Conservation (phyloP, 2,329 filamentous ascomycete species). For the Diaporthe sp. region DNA sequence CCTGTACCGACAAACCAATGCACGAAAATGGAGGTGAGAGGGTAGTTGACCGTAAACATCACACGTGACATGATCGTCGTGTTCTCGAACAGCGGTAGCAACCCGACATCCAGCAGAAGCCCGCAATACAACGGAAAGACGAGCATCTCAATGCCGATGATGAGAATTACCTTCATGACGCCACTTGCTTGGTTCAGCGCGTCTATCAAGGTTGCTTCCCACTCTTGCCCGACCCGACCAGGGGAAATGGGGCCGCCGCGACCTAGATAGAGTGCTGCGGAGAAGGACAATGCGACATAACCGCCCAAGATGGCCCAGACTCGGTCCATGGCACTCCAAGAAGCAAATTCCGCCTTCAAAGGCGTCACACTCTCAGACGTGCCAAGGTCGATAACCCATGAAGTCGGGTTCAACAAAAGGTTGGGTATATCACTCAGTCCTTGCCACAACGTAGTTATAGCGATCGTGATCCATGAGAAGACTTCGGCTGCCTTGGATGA, state of each 20-base stretch:
- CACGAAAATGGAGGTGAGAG: slow-evolving; percentile 92
- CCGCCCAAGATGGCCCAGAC: slow-evolving; percentile 83
- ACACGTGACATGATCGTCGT: slow-evolving; percentile 83
- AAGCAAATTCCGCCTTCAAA: slow-evolving; percentile 71
- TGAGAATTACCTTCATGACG: slow-evolving; percentile 96
- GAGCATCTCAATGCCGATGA: slow-evolving; percentile 99
- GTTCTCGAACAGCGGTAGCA: slow-evolving; percentile 89
- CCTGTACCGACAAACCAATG: slow-evolving; percentile 99
- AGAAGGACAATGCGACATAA: slow-evolving; percentile 81
- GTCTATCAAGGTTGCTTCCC: slow-evolving; percentile 86
- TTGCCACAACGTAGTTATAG: slow-evolving; percentile 42
- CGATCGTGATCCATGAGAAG: slow-evolving; percentile 42
- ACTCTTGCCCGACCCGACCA: slow-evolving; percentile 67
- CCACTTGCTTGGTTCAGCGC: slow-evolving; percentile 92
- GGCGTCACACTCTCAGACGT: slow-evolving; percentile 53
- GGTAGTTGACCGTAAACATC: slow-evolving; percentile 82
- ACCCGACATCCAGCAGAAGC: slow-evolving; percentile 86
- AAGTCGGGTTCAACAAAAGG: slow-evolving; percentile 60
- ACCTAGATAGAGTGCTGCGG: slow-evolving; percentile 84
- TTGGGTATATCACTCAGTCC: slow-evolving; percentile 51
- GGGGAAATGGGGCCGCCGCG: slow-evolving; percentile 77
- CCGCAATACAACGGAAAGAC: slow-evolving; percentile 97
- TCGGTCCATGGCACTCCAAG: slow-evolving; percentile 76
- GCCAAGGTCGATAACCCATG: slow-evolving; percentile 72
- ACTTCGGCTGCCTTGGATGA: slow-evolving; percentile 47